Percentiles rank a stretch among this genome's conserved stretches.
These are phyloP conservation scores for Coemansia guatemalensis DNA, from an alignment of 192 early-diverging fungal species.

Conservation along the genomic window DNA sequence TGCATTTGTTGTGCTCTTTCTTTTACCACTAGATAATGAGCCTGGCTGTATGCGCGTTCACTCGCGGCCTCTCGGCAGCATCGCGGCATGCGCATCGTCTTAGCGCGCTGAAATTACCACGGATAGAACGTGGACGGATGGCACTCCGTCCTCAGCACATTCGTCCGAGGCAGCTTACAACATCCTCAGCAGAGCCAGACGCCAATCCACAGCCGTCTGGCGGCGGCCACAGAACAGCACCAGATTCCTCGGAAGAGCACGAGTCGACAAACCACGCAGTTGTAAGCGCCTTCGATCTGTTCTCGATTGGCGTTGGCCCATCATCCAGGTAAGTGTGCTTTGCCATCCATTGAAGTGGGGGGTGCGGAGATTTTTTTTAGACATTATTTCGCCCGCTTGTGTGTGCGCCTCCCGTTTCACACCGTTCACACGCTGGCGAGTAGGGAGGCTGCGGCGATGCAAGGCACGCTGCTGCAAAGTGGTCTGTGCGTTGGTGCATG, in stretches of 20 bases:
- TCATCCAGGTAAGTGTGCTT: conserved; percentile 62
- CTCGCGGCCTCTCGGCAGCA: conserved; percentile 21
- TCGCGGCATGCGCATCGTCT: conserved; percentile 1
- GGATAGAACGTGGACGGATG: not conserved
- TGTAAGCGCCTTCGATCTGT: conserved; percentile 92
- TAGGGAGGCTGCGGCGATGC: conserved; percentile 1
- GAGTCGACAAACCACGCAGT: conserved; percentile 72
- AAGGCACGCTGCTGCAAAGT: not conserved
- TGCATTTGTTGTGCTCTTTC: not conserved
- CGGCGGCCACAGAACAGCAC: conserved; percentile 10
- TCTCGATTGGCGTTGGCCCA: conserved; percentile 94
- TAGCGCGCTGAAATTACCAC: not conserved
- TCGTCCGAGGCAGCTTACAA: conserved; percentile 21
- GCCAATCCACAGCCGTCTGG: conserved; percentile 34
- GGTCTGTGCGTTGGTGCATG: not conserved
- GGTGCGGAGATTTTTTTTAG: conserved; percentile 1
- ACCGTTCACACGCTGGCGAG: not conserved
- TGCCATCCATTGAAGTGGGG: not conserved
- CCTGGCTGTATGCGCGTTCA: conserved; percentile 16
- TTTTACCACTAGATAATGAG: conserved; percentile 24
- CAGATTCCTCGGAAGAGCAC: conserved; percentile 24
- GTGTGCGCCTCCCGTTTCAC: not conserved
- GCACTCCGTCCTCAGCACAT: not conserved
- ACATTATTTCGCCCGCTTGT: not conserved
- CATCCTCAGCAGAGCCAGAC: conserved; percentile 28